These are phyloP conservation scores for Pythium periplocum DNA, from an alignment of 352 stramenopile species.

Conservation along the genomic window DNA sequence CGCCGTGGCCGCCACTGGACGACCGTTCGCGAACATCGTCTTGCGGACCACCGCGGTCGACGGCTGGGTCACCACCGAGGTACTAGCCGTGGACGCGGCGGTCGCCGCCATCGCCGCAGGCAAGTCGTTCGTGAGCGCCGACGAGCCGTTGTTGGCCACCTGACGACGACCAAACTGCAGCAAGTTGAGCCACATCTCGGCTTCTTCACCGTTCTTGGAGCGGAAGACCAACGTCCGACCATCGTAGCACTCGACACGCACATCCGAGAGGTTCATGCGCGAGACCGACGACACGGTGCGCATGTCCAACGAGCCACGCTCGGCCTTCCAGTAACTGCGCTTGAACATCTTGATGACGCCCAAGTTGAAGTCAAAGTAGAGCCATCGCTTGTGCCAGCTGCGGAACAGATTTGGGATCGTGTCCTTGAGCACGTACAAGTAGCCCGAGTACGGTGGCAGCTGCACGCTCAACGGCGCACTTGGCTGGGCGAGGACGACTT, in stretches of 20 bases:
- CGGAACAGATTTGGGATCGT: slow-evolving; percentile 69
- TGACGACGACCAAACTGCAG: slow-evolving; percentile 59
- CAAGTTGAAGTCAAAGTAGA: slow-evolving; percentile 73
- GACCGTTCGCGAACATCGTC: slow-evolving; percentile 5
- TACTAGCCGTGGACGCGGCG: background rate
- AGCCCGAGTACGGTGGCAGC: slow-evolving; percentile 67
- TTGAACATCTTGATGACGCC: slow-evolving; percentile 78
- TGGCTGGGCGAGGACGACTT: slow-evolving; percentile 20
- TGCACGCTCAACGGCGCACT: slow-evolving; percentile 23
- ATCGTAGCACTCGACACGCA: slow-evolving; percentile 60
- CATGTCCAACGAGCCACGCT: slow-evolving; percentile 67
- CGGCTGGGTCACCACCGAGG: too few species aligned
- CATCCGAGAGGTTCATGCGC: slow-evolving; percentile 65
- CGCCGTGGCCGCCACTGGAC: background rate
- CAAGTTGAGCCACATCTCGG: slow-evolving; percentile 72
- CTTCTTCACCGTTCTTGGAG: slow-evolving; percentile 46
- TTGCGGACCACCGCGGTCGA: background rate
- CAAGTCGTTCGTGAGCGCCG: slow-evolving; percentile 1
- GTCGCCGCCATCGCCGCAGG: background rate
- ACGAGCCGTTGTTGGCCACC: slow-evolving; percentile 11
- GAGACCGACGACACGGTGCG: slow-evolving; percentile 52
- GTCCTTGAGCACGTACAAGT: slow-evolving; percentile 74
- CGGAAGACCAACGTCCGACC: slow-evolving; percentile 55
- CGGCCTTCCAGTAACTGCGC: slow-evolving; percentile 79
- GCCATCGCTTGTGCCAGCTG: slow-evolving; percentile 79